Conservation (phyloP, 768 basidiomycete species). For the Suillus clintonianus region DNA sequence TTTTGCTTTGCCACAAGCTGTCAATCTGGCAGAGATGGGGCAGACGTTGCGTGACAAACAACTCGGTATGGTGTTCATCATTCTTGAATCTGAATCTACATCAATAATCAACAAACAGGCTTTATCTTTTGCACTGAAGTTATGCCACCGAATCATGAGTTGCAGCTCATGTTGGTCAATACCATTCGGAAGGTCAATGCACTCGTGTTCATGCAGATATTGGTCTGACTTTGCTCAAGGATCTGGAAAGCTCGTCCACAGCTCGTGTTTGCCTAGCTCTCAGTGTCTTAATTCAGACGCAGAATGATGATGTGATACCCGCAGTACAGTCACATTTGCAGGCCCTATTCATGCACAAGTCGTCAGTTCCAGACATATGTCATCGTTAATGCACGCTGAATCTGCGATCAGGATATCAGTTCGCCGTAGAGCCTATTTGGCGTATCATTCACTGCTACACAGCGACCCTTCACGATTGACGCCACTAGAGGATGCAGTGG, state of each 20-base stretch:
- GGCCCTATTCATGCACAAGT: constrained; percentile 68
- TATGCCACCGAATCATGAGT: constrained; percentile 68
- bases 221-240: constrained; percentile 43
- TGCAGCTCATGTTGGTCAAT: constrained; percentile 83
- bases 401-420: constrained; percentile 49
- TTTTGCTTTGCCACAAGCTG: constrained; percentile 75
- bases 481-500: constrained; percentile 32
- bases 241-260: constrained; percentile 61
- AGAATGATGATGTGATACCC: constrained; percentile 70
- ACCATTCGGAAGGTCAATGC: constrained; percentile 72
- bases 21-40: constrained; percentile 76
- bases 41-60: constrained; percentile 60
- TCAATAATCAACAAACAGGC: constrained; percentile 42
- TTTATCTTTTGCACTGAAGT: constrained; percentile 77
- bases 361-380: constrained; percentile 59
- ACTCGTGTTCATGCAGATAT: neutral
- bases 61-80: constrained; percentile 48
- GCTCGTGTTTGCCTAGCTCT: constrained; percentile 71
- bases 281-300: constrained; percentile 61
- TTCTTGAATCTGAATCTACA: neutral
- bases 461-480: constrained; percentile 48
- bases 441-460: constrained; percentile 53
- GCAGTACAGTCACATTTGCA: constrained; percentile 69
- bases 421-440: constrained; percentile 62
- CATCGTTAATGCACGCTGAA: constrained; percentile 8